These are phyloP conservation scores for Phlebiopsis gigantea DNA, from an alignment of 768 basidiomycete genomes.

Conservation along the genomic window DNA sequence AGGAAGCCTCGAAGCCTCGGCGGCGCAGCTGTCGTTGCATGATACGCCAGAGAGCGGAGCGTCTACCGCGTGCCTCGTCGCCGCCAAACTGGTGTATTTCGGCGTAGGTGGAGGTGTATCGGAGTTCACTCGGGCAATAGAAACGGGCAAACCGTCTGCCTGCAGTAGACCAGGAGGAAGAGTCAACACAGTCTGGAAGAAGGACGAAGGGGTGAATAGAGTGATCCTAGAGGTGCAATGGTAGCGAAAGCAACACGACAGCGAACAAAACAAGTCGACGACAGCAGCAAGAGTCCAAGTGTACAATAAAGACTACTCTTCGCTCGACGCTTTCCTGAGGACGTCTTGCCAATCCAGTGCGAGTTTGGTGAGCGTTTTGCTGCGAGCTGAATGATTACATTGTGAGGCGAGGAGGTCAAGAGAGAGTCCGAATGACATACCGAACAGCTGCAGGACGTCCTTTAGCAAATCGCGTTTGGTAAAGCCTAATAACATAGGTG, in stretches of 20 bases:
- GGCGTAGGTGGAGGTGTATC: constrained; percentile 88
- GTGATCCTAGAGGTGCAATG: constrained; percentile 62
- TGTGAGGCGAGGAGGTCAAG: background rate
- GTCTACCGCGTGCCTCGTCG: constrained; percentile 58
- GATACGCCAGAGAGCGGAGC: background rate
- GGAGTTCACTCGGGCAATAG: constrained; percentile 62
- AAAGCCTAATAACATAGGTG: constrained; percentile 62
- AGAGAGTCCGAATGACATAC: constrained; percentile 39
- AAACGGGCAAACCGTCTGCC: constrained; percentile 20
- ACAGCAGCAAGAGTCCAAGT: background rate
- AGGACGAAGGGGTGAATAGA: constrained; percentile 64
- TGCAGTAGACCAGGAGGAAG: too few relatives aligned
- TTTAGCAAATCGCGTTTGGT: constrained; percentile 77
- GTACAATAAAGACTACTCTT: constrained; percentile 14
- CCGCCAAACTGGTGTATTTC: constrained; percentile 91
- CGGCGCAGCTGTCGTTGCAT: constrained; percentile 4
- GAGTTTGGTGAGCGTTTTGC: constrained; percentile 69
- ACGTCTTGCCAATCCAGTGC: constrained; percentile 81
- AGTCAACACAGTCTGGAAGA: constrained; percentile 62
- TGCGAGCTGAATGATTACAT: constrained; percentile 44
- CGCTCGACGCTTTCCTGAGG: constrained; percentile 50
- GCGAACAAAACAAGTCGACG: background rate
- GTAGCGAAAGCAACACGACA: too few relatives aligned
- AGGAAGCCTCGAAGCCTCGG: background rate
- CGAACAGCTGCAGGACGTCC: constrained; percentile 75